Evolutionary conservation across 1,284 basidiomycete genomes (phyloP).

Genomic region (Ganoderma multipileum): DNA sequence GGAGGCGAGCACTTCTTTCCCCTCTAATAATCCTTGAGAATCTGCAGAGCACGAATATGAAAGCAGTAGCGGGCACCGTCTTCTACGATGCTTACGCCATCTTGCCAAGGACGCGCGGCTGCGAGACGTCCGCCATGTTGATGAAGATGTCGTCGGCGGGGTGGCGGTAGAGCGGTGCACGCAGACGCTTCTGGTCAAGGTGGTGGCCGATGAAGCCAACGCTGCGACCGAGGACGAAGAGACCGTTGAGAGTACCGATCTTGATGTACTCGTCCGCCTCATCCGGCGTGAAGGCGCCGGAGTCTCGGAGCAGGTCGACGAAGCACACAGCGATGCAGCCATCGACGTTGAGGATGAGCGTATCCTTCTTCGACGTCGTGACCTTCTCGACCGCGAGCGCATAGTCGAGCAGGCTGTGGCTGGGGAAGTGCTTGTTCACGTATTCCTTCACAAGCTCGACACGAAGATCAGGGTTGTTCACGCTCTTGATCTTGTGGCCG

Average conservation of each 20-base stretch:
- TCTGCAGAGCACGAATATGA: constrained; percentile 12
- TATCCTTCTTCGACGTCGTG: constrained; percentile 98
- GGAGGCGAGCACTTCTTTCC: constrained; percentile 19
- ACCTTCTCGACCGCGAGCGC: constrained; percentile 99
- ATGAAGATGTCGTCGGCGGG: constrained; percentile 88
- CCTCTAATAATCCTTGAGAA: constrained; percentile 12
- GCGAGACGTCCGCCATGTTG: constrained; percentile 83
- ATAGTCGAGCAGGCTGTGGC: constrained; percentile 92
- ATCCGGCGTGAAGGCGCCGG: constrained; percentile 93
- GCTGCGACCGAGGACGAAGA: constrained; percentile 96
- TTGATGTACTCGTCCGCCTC: constrained; percentile 98
- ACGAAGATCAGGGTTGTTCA: constrained; percentile 96
- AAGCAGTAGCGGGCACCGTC: constrained; percentile 4
- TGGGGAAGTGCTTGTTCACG: constrained; percentile 95
- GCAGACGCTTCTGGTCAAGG: constrained; percentile 94
- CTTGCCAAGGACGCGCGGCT: constrained; percentile 79
- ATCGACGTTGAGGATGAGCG: constrained; percentile 95
- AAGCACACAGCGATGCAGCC: constrained; percentile 99
- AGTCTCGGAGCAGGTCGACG: constrained; percentile 93
- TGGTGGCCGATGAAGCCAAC: constrained; percentile 98
- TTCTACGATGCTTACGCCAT: constrained; percentile 41
- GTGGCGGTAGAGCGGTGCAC: constrained; percentile 92
- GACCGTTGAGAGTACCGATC: constrained; percentile 93
- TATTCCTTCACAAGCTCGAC: constrained; percentile 99
- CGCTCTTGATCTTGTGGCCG: constrained; percentile 99